Base-by-base conservation (phyloP, 2,329 filamentous ascomycete species). In the Chrysosporium queenslandicum region DNA sequence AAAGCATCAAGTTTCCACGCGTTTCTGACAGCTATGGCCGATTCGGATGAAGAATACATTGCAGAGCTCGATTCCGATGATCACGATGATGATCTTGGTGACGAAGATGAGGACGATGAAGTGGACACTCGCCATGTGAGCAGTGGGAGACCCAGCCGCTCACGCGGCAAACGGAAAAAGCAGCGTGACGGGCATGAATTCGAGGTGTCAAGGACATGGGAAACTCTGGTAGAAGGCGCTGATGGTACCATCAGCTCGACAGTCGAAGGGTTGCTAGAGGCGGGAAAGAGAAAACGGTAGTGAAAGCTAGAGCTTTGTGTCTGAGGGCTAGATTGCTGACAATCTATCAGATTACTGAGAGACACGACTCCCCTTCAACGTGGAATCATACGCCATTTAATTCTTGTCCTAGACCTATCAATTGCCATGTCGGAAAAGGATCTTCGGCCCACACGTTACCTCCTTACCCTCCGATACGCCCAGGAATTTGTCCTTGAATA, bases 341-440 rank as follows among this genome's bases (percentile, higher is more conserved):
- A 4, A 37, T 29, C 21, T 34, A 71, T 69, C 60, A 87, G 90
- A 61, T 73, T 97, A 56, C 77, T 94, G 56, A 86, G 88, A 68
- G 92, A 98, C 67, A 97, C 92, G 25, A 97, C 91, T 45, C 92
- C 92, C 11, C 75, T 98, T 51, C 92, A 98, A 71, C 81, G 92
- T 61, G 92, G 92, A 56, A 98, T 98, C 63, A 98, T 98, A 69
- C 84, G 92, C n/a, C 91, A 98, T 69, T 73, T 97, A 46, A 82
- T 97, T 53, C 76, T 98, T 20, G 83, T 97, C 36, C 73, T 98
- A 30, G 92, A 98, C 68, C 84, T 97, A 69, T 94, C 87, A 20
- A 85, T 87, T 58, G 87, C 91, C 47, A 98, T 98, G 92, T 71
- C 81, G 4, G 90, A 97, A 69, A 97, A 97, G 70, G 92, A 98